A percentile compares a stretch with the other conserved stretches of the same genome.
Evolutionary conservation across 2,329 filamentous ascomycete genomes (phyloP).

Genomic region (Neopestalotiopsis clavispora): DNA sequence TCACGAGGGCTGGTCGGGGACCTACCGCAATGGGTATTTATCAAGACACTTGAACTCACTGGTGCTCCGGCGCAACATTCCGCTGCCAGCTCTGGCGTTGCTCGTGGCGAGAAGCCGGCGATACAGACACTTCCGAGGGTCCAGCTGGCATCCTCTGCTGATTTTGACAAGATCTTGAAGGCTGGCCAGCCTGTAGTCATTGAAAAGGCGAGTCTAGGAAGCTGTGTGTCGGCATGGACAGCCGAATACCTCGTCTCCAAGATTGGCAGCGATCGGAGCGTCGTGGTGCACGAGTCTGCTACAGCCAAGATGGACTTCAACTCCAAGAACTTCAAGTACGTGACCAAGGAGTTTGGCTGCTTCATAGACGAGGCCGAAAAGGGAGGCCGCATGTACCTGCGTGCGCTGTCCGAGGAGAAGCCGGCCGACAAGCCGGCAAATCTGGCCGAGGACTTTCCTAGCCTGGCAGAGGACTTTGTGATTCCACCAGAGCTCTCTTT

Average conservation of each 20-base stretch:
- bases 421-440: conserved; percentile 74
- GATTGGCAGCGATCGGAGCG: conserved; percentile 65
- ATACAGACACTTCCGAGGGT: conserved; percentile 53
- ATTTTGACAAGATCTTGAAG: conserved; percentile 65
- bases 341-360: conserved; percentile 67
- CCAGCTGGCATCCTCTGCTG: conserved; percentile 52
- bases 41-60: conserved; percentile 14
- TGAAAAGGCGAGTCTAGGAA: conserved; percentile 67
- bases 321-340: conserved; percentile 81
- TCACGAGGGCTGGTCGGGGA: background rate
- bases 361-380: conserved; percentile 66
- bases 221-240: conserved; percentile 71
- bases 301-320: conserved; percentile 78
- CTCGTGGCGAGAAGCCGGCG: conserved; percentile 38
- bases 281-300: conserved; percentile 75
- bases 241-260: conserved; percentile 67
- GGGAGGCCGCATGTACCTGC: conserved; percentile 75
- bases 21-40: conserved; percentile 10
- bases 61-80: background rate
- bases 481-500: conserved; percentile 66
- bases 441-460: conserved; percentile 73
- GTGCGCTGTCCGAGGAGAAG: conserved; percentile 72
- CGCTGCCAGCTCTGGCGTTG: background rate
- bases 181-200: conserved; percentile 68
- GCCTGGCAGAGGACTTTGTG: conserved; percentile 70